Evolutionary conservation across 1,284 basidiomycete species (phyloP).

Genomic region (Cryptococcus sp.): DNA sequence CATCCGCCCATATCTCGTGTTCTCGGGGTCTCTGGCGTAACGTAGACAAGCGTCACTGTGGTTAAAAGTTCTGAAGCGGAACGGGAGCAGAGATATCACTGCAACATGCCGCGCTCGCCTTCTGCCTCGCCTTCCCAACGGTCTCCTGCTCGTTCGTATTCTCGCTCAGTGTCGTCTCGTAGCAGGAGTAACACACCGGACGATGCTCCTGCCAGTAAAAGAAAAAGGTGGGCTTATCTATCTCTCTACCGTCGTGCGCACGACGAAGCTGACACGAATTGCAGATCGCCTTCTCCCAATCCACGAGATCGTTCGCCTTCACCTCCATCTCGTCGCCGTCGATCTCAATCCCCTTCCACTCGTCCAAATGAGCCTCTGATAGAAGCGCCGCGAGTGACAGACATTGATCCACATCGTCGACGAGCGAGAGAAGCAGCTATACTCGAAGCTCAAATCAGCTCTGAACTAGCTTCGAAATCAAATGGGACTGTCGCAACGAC

Average conservation of each 20-base stretch:
- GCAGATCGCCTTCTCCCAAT: slow-evolving; percentile 46
- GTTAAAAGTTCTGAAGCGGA: not conserved
- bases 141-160: slow-evolving; percentile 14
- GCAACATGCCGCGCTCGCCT: slow-evolving; percentile 34
- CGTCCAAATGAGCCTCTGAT: slow-evolving; percentile 28
- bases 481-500: slow-evolving; percentile 48
- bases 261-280: not conserved
- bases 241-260: not conserved
- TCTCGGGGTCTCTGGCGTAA: too few species aligned
- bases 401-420: slow-evolving; percentile 74
- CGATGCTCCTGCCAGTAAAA: slow-evolving; percentile 35
- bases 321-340: slow-evolving; percentile 47
- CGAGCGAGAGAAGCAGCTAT: slow-evolving; percentile 73
- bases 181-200: slow-evolving; percentile 24
- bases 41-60: not conserved
- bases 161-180: slow-evolving; percentile 11
- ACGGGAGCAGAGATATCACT: not conserved
- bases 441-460: slow-evolving; percentile 71
- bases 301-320: slow-evolving; percentile 48
- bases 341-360: slow-evolving; percentile 39
- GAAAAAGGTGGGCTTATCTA: slow-evolving; percentile 47
- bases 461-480: slow-evolving; percentile 54
- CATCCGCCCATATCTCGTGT: too few species aligned
- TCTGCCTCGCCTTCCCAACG: slow-evolving; percentile 19
- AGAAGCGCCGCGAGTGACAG: slow-evolving; percentile 63